A percentile compares a stretch with the other conserved stretches of the same genome.
These are phyloP conservation scores for Neolentinus lepideus DNA, from an alignment of 1,284 basidiomycete species.

Conservation along the genomic window DNA sequence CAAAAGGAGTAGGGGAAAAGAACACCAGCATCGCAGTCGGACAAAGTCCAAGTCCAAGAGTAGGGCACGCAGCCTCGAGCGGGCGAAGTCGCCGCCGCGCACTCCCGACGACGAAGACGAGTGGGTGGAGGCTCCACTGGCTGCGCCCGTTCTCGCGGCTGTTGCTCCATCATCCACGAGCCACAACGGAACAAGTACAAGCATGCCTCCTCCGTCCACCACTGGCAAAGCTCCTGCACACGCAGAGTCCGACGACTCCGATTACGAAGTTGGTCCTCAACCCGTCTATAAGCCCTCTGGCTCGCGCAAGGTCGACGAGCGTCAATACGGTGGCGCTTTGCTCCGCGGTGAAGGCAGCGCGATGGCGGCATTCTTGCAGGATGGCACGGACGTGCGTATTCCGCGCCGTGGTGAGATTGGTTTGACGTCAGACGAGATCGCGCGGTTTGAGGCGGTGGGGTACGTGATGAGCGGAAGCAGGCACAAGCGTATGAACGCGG, in stretches of 20 bases:
- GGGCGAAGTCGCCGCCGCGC: slow-evolving; percentile 13
- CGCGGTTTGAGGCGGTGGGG: slow-evolving; percentile 81
- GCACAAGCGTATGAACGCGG: slow-evolving; percentile 94
- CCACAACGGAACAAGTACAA: slow-evolving; percentile 1
- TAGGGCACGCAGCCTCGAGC: slow-evolving; percentile 22
- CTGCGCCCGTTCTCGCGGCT: slow-evolving; percentile 21
- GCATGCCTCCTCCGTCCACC: slow-evolving; percentile 13
- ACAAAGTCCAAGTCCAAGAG: slow-evolving; percentile 16
- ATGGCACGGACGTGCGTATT: slow-evolving; percentile 85
- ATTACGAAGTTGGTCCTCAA: slow-evolving; percentile 51
- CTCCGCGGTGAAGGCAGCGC: slow-evolving; percentile 93
- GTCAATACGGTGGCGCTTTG: slow-evolving; percentile 79
- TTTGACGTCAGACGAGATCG: slow-evolving; percentile 81
- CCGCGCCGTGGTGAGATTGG: slow-evolving; percentile 99
- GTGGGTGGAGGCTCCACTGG: slow-evolving; percentile 66
- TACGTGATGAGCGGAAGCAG: slow-evolving; percentile 98
- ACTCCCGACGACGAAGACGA: slow-evolving; percentile 43
- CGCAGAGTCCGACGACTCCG: slow-evolving; percentile 39
- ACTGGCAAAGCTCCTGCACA: slow-evolving; percentile 10
- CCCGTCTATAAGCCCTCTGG: slow-evolving; percentile 36
- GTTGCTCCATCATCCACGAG: slow-evolving; percentile 16
- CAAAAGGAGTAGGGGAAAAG: slow-evolving; percentile 23
- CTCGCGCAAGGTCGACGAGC: slow-evolving; percentile 59
- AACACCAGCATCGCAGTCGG: slow-evolving; percentile 24
- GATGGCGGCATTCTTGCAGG: slow-evolving; percentile 92